Conservation (phyloP, 352 stramenopile genomes). For the Elongisporangium prolatum region DNA sequence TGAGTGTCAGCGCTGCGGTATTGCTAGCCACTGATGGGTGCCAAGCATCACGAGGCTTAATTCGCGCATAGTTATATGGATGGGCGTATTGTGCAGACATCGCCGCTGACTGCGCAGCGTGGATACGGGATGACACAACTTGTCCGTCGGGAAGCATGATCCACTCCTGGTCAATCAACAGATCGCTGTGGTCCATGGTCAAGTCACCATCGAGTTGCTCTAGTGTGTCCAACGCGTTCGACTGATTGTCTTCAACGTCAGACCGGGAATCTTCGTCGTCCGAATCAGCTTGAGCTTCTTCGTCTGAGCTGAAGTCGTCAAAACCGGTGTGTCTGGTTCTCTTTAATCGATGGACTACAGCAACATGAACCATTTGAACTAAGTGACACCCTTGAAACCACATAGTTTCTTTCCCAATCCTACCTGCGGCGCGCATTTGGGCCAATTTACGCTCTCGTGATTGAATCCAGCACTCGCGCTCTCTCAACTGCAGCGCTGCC, state of each 20-base stretch:
- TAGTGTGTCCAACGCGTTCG: constrained; percentile 12
- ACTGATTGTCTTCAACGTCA: constrained; percentile 4
- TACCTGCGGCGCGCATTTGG: constrained; percentile 28
- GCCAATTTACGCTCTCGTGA: constrained; percentile 39
- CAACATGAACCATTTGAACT: neutral
- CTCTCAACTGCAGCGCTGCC: constrained; percentile 37
- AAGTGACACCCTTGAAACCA: too few relatives aligned
- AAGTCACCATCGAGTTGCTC: constrained; percentile 21
- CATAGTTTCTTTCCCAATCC: too few relatives aligned
- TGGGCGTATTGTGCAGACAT: neutral
- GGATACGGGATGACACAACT: neutral
- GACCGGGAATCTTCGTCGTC: neutral
- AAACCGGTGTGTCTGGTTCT: neutral
- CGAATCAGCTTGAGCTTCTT: neutral
- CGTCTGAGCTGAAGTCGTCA: neutral
- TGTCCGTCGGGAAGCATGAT: neutral
- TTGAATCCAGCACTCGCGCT: constrained; percentile 46
- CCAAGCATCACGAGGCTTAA: neutral
- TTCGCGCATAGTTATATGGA: neutral
- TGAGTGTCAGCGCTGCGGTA: neutral
- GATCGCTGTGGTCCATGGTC: constrained; percentile 14
- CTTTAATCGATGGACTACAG: neutral
- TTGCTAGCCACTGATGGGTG: neutral
- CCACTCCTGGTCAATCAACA: constrained; percentile 7
- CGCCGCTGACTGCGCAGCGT: neutral